These are phyloP conservation scores for Candida maesae DNA, from an alignment of 805 yeast species.

Conservation along the genomic window DNA sequence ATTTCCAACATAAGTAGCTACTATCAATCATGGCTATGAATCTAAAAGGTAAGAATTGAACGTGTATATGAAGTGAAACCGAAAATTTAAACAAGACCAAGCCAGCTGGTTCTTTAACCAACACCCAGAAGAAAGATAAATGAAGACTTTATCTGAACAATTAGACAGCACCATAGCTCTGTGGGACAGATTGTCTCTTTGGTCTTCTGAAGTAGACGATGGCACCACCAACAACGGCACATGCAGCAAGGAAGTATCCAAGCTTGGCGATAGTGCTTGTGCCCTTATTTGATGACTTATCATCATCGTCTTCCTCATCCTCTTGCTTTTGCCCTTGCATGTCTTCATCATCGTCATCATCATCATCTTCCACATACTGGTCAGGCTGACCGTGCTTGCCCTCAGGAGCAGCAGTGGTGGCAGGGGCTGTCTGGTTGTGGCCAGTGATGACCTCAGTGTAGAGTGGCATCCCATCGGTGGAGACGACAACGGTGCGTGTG, in stretches of 20 bases:
- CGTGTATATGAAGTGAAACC: too few species aligned
- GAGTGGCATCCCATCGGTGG: slow-evolving; percentile 2
- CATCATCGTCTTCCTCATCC: not conserved
- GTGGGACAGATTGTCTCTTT: not conserved
- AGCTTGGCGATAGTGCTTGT: not conserved
- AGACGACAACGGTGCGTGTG: slow-evolving; percentile 5
- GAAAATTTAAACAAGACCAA: too few species aligned
- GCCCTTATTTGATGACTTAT: not conserved
- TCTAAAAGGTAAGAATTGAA: too few species aligned
- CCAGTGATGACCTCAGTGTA: slow-evolving; percentile 8
- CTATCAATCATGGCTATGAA: too few species aligned
- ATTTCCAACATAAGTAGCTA: too few species aligned
- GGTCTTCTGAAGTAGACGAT: slow-evolving; percentile 1
- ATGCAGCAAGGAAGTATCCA: not conserved
- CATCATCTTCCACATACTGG: not conserved
- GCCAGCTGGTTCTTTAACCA: too few species aligned
- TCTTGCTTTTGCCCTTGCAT: too few species aligned
- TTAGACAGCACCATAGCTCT: too few species aligned
- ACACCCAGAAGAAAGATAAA: too few species aligned
- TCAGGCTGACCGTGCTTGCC: not conserved
- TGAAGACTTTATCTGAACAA: too few species aligned
- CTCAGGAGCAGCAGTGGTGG: not conserved
- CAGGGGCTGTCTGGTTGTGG: not conserved
- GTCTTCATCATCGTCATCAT: too few species aligned
- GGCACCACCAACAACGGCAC: slow-evolving; percentile 2